A percentile compares a stretch with the other conserved stretches of the same genome.
Conservation (phyloP, 441 rosid genomes). For the Caryocar brasiliense region DNA sequence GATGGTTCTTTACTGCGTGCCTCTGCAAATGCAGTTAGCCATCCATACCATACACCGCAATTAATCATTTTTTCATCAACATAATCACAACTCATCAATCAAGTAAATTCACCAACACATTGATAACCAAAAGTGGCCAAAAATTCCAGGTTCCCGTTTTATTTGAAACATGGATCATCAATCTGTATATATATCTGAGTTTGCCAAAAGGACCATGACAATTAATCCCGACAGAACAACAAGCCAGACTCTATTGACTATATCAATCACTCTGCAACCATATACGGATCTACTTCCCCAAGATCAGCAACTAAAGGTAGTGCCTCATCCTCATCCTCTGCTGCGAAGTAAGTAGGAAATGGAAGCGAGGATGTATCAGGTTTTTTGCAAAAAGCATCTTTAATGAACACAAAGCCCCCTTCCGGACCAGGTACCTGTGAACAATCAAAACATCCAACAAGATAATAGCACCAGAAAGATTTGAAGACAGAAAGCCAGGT, state of each 20-base stretch:
- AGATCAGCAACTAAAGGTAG: conserved; percentile 67
- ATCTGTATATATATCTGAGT: neutral
- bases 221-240: conserved; percentile 4
- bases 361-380: conserved; percentile 70
- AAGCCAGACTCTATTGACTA: neutral
- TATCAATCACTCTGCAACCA: conserved; percentile 53
- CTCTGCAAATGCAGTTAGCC: no score
- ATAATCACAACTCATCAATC: neutral
- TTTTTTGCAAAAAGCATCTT: conserved; percentile 70
- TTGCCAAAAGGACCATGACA: neutral
- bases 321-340: conserved; percentile 49
- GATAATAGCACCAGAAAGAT: neutral
- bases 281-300: conserved; percentile 78
- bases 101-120: neutral
- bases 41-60: no score
- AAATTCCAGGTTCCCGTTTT: neutral
- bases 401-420: conserved; percentile 86
- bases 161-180: neutral
- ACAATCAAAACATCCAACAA: conserved; percentile 3
- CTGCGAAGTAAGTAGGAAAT: conserved; percentile 65
- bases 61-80: no score
- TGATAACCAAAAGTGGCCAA: neutral
- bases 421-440: conserved; percentile 81
- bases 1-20: no score
- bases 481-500: neutral